These are phyloP conservation scores for thale cress (Arabidopsis thaliana) DNA, from an alignment of 345 rosid species.

Conservation along the genomic window DNA sequence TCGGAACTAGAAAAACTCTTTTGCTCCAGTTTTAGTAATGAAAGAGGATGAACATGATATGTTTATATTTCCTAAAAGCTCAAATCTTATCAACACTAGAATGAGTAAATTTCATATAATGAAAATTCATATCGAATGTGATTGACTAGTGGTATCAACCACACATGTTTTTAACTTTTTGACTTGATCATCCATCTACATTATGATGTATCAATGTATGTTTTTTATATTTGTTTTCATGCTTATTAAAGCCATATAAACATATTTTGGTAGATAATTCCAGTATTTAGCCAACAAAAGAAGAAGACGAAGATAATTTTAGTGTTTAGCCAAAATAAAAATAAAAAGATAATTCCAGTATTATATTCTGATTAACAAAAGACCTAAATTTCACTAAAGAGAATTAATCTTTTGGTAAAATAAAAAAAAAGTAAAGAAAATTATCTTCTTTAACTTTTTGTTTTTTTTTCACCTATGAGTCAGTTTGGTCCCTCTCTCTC, in stretches of 20 bases:
- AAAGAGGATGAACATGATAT: too few species aligned
- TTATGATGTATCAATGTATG: too few species aligned
- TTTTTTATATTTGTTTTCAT: not conserved
- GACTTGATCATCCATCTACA: not conserved
- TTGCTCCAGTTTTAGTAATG: not conserved
- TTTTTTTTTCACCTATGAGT: conserved; percentile 4
- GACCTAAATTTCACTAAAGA: not conserved
- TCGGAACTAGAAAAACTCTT: not conserved
- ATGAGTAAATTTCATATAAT: not conserved
- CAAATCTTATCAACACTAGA: not conserved
- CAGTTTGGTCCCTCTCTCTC: conserved; percentile 27
- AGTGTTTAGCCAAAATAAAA: not conserved
- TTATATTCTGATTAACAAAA: not conserved
- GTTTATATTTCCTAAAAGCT: not conserved
- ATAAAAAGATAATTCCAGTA: not conserved
- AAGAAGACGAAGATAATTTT: not conserved
- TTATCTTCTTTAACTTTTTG: not conserved
- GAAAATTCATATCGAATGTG: too few species aligned
- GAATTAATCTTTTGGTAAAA: conserved; percentile 2
- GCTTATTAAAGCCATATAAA: not conserved
- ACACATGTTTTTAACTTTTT: not conserved
- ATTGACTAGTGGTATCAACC: not conserved
- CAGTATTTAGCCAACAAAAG: not conserved
- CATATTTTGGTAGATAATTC: not conserved
- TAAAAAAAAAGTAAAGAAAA: not conserved